Percentiles rank a stretch among this genome's conserved stretches.
Evolutionary conservation across 225 moss, liverwort and hornwort genomes (phyloP).

Genomic region (Pseudoscleropodium purum): DNA sequence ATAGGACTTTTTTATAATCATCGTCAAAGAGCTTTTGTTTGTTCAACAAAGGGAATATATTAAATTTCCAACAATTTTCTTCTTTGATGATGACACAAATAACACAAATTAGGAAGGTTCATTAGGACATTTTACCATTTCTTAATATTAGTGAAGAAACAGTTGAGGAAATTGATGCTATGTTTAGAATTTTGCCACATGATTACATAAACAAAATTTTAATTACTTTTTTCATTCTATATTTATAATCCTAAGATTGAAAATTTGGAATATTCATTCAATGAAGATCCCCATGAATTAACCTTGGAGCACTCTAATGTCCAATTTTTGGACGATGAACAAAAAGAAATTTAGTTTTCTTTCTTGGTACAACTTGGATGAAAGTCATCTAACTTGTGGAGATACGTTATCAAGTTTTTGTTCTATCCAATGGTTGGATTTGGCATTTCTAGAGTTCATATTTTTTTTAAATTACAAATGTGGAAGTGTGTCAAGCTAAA

Average conservation of each 20-base stretch:
- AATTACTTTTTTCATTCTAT: not conserved
- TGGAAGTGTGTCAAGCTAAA: no score
- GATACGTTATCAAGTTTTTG: no score
- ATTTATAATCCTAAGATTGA: not conserved
- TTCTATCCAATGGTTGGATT: no score
- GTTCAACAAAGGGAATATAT: not conserved
- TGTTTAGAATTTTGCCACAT: not conserved
- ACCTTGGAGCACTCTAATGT: no score
- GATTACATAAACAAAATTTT: not conserved
- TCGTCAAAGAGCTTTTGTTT: not conserved
- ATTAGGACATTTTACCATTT: not conserved
- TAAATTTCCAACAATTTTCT: not conserved
- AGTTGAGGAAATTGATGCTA: not conserved
- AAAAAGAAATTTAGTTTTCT: no score
- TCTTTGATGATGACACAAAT: not conserved
- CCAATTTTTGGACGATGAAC: no score
- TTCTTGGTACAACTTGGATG: no score
- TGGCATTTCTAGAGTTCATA: no score
- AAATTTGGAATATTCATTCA: not conserved
- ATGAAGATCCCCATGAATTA: not conserved
- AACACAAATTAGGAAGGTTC: not conserved
- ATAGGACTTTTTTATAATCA: not conserved
- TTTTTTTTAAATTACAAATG: no score
- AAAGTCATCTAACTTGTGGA: no score
- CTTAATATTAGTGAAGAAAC: not conserved